Evolutionary conservation across 805 yeast genomes (phyloP).

Genomic region (Myxozyma vanderwaltii): DNA sequence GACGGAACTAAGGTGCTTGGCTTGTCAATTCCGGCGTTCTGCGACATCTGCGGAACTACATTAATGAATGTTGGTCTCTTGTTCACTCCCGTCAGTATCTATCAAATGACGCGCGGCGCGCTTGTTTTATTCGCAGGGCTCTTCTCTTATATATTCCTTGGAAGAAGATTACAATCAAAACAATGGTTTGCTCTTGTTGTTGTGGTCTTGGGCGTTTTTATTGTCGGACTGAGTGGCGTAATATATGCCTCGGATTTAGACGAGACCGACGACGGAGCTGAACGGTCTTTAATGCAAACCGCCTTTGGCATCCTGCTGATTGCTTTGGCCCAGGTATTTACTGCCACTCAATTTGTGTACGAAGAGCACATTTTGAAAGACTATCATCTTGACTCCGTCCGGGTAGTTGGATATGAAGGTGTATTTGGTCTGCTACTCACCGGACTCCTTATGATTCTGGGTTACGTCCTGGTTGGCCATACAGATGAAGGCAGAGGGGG

Average conservation of each 20-base stretch:
- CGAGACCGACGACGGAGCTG: constrained; percentile 8
- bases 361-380: constrained; percentile 67
- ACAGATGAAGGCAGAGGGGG: constrained; percentile 47
- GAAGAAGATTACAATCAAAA: constrained; percentile 54
- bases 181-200: constrained; percentile 70
- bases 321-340: constrained; percentile 62
- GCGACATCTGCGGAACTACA: constrained; percentile 75
- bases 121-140: constrained; percentile 74
- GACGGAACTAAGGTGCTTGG: constrained; percentile 42
- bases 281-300: constrained; percentile 28
- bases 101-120: constrained; percentile 85
- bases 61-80: constrained; percentile 73
- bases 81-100: constrained; percentile 74
- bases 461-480: constrained; percentile 43
- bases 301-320: constrained; percentile 61
- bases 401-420: constrained; percentile 75
- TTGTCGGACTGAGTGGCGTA: constrained; percentile 74
- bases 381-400: constrained; percentile 59
- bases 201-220: constrained; percentile 68
- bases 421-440: constrained; percentile 59
- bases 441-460: constrained; percentile 46
- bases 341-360: constrained; percentile 75
- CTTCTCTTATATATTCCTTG: constrained; percentile 64
- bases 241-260: constrained; percentile 31
- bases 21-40: constrained; percentile 63